These are phyloP conservation scores for Saturnispora sanitii DNA, from an alignment of 805 yeast genomes.

Conservation along the genomic window DNA sequence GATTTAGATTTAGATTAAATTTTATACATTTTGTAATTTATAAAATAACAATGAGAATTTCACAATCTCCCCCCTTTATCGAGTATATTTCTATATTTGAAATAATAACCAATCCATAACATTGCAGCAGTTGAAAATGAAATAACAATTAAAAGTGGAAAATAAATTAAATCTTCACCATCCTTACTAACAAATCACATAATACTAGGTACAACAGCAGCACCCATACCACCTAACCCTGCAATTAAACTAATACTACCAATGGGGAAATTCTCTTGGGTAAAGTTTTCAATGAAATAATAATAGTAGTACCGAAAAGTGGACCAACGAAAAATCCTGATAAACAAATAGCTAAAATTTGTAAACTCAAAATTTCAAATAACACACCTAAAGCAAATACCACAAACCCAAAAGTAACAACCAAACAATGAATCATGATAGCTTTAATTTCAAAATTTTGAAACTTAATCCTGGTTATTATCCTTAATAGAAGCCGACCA, in stretches of 20 bases:
- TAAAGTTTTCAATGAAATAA: conserved; percentile 49
- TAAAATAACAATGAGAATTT: no score
- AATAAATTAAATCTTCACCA: conserved; percentile 27
- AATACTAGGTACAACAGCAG: conserved; percentile 62
- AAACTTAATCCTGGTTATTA: conserved; percentile 36
- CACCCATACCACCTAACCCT: conserved; percentile 76
- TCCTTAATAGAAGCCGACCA: conserved; percentile 39
- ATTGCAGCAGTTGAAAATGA: conserved; percentile 18
- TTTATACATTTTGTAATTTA: no score
- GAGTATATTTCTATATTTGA: conserved; percentile 12
- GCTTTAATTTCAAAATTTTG: conserved; percentile 33
- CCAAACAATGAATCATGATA: conserved; percentile 30
- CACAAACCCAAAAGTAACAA: conserved; percentile 27
- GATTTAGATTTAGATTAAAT: conserved; percentile 5
- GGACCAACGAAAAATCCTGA: conserved; percentile 47
- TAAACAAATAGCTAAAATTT: conserved; percentile 29
- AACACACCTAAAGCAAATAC: conserved; percentile 26
- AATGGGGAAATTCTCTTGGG: conserved; percentile 52
- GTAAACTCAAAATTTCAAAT: conserved; percentile 15
- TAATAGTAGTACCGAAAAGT: conserved; percentile 57
- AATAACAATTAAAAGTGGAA: conserved; percentile 20
- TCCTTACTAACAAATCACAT: conserved; percentile 39
- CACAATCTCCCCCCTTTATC: conserved; percentile 15
- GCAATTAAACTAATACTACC: conserved; percentile 66
- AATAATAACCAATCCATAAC: conserved; percentile 23